Evolutionary conservation across 306 rosid species (phyloP), one percentile per base, ranked within the genome.

Genomic region (Rosa multiflora): DNA sequence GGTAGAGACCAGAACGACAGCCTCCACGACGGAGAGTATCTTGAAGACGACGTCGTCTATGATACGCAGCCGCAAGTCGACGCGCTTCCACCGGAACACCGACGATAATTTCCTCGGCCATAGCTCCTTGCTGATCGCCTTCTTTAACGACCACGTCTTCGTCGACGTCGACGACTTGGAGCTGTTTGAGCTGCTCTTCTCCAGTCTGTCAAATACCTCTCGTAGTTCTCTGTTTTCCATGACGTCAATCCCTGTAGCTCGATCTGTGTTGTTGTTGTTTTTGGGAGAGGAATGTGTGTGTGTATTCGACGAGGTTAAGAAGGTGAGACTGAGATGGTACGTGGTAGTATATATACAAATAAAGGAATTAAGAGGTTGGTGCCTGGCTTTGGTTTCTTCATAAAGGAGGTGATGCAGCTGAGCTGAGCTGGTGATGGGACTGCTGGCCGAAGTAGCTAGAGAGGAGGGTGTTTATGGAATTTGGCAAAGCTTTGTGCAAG

Each of bases 31-130:
- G 0, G 87, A 89, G 49, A 90, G 80, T 32, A 92, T 71, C 86
- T 74, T 90, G 85, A 76, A 92, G 46, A 89, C 84, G 76, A 92
- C 85, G 23, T 84, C 87, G 85, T 92, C 97, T 17, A 90, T 43
- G 59, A 92, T 40, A 9, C 84, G 80, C 46, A 83, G 79, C 79
- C 83, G 90, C 72, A 86, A 84, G 56, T 85, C 77, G 23, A 80
- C 39, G 12, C 88, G 82, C 75, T 92, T 92, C 90, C 91, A 84
- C 9, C 80, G 76, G 74, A 92, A 89, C 43, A 74, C 85, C 7
- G 89, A 81, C 10, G 90, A 79, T 64, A 88, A 59, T 71, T 82
- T 88, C 91, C 88, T 79, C 0, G 89, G 89, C 86, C 85, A 74
- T 52, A 82, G 35, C 80, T 85, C 96, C 83, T 86, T 91, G 78